Percentiles rank a stretch among this genome's conserved stretches.
These are phyloP conservation scores for Acanthamoeba royreba DNA, from an alignment of 208 protist species.

Conservation along the genomic window DNA sequence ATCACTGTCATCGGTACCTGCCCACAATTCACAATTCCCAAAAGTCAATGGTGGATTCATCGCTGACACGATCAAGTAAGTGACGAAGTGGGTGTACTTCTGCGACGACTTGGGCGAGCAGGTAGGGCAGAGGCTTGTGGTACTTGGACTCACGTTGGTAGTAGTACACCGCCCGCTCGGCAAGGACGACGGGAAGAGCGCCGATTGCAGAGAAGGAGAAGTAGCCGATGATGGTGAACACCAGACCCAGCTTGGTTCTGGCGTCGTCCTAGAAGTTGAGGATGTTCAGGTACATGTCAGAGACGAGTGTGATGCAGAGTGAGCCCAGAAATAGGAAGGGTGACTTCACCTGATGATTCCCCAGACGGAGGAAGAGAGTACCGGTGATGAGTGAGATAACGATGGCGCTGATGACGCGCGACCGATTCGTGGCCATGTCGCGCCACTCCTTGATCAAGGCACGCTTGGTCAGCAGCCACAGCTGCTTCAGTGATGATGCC, in stretches of 20 bases:
- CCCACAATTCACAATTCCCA: too few species aligned
- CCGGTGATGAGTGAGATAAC: background rate
- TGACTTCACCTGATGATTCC: background rate
- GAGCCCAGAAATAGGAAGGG: too few species aligned
- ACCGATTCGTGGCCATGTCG: background rate
- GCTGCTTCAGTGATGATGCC: background rate
- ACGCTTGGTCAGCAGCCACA: background rate
- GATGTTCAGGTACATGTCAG: too few species aligned
- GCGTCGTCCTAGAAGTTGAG: background rate
- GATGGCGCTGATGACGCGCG: background rate
- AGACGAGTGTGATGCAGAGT: too few species aligned
- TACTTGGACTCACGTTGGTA: slow-evolving; percentile 24
- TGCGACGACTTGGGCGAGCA: slow-evolving; percentile 9
- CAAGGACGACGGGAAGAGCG: background rate
- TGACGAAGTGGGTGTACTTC: too few species aligned
- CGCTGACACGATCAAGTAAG: background rate
- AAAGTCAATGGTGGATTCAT: background rate
- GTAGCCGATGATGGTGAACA: background rate
- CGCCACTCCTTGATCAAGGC: background rate
- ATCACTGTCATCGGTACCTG: background rate
- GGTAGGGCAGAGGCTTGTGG: slow-evolving; percentile 15
- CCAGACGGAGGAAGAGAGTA: background rate
- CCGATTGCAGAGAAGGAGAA: background rate
- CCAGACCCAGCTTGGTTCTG: background rate
- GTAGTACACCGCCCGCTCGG: slow-evolving; percentile 42